These are phyloP conservation scores for Saccharomyces paradoxus DNA, from an alignment of 805 yeast genomes.

Conservation along the genomic window DNA sequence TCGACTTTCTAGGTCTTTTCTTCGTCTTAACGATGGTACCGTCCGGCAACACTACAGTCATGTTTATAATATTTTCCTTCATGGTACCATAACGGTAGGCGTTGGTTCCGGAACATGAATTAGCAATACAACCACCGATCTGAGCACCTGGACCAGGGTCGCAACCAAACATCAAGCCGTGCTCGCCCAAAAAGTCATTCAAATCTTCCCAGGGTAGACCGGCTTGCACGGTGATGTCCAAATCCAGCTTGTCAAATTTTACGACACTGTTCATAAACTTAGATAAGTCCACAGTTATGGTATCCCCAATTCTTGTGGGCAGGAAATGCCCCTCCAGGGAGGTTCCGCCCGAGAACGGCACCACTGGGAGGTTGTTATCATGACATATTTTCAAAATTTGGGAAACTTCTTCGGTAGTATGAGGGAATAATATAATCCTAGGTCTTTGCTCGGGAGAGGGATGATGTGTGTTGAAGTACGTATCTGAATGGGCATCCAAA, in stretches of 20 bases:
- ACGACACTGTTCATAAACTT: conserved; percentile 49
- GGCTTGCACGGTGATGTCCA: conserved; percentile 68
- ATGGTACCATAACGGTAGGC: conserved; percentile 75
- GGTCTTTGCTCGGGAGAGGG: conserved; percentile 54
- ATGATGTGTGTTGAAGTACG: conserved; percentile 56
- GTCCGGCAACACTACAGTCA: conserved; percentile 73
- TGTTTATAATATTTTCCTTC: conserved; percentile 59
- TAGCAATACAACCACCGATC: conserved; percentile 71
- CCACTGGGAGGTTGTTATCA: conserved; percentile 54
- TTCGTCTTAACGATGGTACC: conserved; percentile 71
- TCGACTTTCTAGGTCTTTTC: conserved; percentile 65
- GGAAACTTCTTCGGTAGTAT: conserved; percentile 59
- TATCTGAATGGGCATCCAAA: conserved; percentile 47
- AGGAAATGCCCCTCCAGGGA: conserved; percentile 77
- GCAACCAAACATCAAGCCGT: conserved; percentile 59
- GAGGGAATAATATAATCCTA: conserved; percentile 50
- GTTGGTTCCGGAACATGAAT: conserved; percentile 74
- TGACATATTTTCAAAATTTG: conserved; percentile 54
- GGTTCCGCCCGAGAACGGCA: conserved; percentile 75
- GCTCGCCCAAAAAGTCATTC: conserved; percentile 40
- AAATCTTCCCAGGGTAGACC: conserved; percentile 76
- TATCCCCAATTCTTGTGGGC: conserved; percentile 59
- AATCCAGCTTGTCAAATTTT: conserved; percentile 50
- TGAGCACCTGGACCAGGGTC: conserved; percentile 78
- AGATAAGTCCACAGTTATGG: conserved; percentile 52